Evolutionary conservation across 2,329 filamentous ascomycete genomes (phyloP).

Genomic region (Triangularia verruculosa): DNA sequence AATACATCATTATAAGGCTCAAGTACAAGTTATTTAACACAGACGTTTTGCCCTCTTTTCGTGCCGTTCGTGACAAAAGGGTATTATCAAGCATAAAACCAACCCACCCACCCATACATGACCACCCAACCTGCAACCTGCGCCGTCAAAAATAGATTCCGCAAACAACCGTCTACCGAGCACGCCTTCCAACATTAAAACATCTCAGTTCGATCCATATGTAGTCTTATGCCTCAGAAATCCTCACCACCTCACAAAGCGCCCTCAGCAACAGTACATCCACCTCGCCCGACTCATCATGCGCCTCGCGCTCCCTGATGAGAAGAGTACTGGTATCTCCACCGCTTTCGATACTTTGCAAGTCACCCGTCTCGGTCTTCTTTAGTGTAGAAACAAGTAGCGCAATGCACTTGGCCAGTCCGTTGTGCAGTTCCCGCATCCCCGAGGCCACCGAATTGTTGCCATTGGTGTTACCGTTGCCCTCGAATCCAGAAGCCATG

Average conservation of each 20-base stretch:
- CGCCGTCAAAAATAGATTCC: not conserved
- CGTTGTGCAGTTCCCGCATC: slow-evolving; percentile 46
- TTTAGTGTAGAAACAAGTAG: slow-evolving; percentile 50
- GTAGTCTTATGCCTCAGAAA: not conserved
- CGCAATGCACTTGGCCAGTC: slow-evolving; percentile 50
- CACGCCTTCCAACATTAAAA: not conserved
- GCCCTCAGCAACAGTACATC: slow-evolving; percentile 40
- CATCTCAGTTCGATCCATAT: not conserved
- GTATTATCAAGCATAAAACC: not conserved
- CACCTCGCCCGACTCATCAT: slow-evolving; percentile 20
- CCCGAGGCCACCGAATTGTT: slow-evolving; percentile 32
- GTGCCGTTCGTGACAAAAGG: not conserved
- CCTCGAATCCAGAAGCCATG: slow-evolving; percentile 13
- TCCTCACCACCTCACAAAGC: slow-evolving; percentile 42
- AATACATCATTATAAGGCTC: not conserved
- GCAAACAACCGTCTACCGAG: not conserved
- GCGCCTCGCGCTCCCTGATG: not conserved
- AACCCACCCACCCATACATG: not conserved
- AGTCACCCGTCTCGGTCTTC: slow-evolving; percentile 14
- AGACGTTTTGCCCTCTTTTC: not conserved
- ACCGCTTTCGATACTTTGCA: not conserved
- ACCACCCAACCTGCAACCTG: not conserved
- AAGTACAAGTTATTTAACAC: not conserved
- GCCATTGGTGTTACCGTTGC: slow-evolving; percentile 12
- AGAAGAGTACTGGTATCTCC: not conserved